These are phyloP conservation scores for Malassezia nana DNA, from an alignment of 1,284 basidiomycete genomes.

Conservation along the genomic window DNA sequence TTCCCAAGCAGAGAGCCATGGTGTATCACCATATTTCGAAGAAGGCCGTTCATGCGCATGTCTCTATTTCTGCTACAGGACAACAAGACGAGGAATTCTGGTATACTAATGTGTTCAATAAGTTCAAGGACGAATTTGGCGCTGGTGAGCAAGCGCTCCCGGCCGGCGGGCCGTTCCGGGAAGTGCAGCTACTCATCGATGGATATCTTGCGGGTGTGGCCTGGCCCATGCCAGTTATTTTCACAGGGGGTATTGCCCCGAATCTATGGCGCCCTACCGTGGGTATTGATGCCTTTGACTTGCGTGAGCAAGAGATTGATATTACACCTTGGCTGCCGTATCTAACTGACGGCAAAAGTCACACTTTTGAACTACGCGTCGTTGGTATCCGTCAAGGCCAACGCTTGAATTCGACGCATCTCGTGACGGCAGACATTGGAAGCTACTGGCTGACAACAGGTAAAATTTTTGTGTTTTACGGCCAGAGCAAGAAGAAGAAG, in stretches of 20 bases:
- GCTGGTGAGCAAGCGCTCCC: not conserved
- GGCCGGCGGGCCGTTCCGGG: not conserved
- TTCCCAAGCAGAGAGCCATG: not conserved
- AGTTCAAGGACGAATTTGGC: not conserved
- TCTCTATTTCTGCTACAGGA: not conserved
- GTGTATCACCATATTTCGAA: not conserved
- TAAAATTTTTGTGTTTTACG: not conserved
- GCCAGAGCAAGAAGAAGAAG: not conserved
- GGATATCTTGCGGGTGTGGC: not conserved
- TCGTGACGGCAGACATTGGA: not conserved
- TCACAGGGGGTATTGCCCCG: not conserved
- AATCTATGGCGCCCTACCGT: not conserved
- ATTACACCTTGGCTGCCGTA: not conserved
- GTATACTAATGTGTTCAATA: not conserved
- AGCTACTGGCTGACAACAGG: not conserved
- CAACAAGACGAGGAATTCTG: not conserved
- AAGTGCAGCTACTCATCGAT: not conserved
- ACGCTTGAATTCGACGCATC: not conserved
- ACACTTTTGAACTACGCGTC: not conserved
- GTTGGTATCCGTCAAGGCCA: not conserved
- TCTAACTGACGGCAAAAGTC: not conserved
- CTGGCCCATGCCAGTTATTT: not conserved
- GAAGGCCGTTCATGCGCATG: not conserved
- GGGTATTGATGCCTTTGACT: not conserved
- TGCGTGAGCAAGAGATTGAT: not conserved